These are phyloP conservation scores for Blastomyces percursus DNA, from an alignment of 2,329 filamentous ascomycete genomes.

Conservation along the genomic window DNA sequence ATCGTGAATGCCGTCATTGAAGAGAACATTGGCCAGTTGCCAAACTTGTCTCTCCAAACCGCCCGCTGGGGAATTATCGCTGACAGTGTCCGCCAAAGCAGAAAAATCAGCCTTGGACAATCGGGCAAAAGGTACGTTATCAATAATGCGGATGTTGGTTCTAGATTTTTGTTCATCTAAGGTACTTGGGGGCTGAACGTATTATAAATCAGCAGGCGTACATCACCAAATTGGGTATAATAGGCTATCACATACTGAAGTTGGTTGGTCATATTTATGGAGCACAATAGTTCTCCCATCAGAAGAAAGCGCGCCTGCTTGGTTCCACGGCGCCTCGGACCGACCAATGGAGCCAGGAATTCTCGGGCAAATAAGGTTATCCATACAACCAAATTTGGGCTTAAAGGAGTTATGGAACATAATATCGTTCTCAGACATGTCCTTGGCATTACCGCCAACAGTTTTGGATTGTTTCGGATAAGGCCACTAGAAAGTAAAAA, in stretches of 20 bases:
- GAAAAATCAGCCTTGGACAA: conserved; percentile 25
- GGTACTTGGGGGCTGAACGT: conserved; percentile 20
- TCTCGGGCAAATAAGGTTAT: conserved; percentile 57
- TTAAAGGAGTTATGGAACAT: conserved; percentile 63
- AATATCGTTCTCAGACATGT: conserved; percentile 54
- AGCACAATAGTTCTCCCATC: conserved; percentile 43
- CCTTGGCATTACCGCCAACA: conserved; percentile 48
- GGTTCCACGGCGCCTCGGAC: conserved; percentile 37
- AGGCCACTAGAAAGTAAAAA: conserved; percentile 57
- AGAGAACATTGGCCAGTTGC: conserved; percentile 77
- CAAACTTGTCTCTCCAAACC: conserved; percentile 50
- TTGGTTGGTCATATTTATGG: conserved; percentile 6
- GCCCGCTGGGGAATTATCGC: conserved; percentile 19
- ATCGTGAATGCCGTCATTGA: conserved; percentile 52
- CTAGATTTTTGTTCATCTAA: conserved; percentile 27
- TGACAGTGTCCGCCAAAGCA: conserved; percentile 23
- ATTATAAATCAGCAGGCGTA: background rate
- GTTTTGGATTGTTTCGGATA: conserved; percentile 70
- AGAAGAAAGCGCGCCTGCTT: conserved; percentile 50
- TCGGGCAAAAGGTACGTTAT: conserved; percentile 49
- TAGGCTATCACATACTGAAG: background rate
- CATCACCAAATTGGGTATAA: background rate
- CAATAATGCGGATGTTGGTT: conserved; percentile 38
- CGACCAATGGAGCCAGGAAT: background rate
- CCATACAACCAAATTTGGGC: conserved; percentile 66